Evolutionary conservation across 2,329 filamentous ascomycete genomes (phyloP), one percentile per base, ranked within the genome.

Genomic region (Colletotrichum tropicicola): DNA sequence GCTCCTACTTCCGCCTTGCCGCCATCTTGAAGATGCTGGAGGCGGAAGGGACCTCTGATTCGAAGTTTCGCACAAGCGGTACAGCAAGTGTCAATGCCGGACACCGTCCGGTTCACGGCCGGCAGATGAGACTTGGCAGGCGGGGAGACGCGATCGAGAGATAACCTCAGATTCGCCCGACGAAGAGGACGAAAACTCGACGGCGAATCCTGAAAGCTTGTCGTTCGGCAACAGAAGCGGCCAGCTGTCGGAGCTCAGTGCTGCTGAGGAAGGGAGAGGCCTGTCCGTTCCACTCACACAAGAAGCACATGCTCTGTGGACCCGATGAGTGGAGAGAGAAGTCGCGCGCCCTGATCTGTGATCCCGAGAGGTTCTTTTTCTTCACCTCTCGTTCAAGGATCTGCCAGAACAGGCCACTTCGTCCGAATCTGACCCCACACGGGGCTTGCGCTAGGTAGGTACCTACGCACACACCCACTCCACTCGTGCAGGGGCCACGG

Each of bases 71-170:
- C n/a, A n/a, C n/a, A n/a, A n/a, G 44, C 44, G 59, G 59, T 44
- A 43, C 43, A 55, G 58, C 43, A 47, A 9, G 27, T 35, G 19
- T 27, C 17, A 44, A 35, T 55, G 25, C 27, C 27, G 27, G 17
- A 30, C 25, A 17, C 10, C 23, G 23, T 13, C 35, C 21, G 52
- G 25, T 30, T 32, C 19, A 21, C 45, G 19, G 59, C 19, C 44
- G 59, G 59, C 59, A 62, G 52, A 62, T 57, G 52, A 37, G 52
- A 62, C 59, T 44, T 57, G 59, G 59, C 52, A 57, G 52, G 37
- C 43, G 43, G 59, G 52, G 37, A 52, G 25, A 49, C 3, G 35
- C 52, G 52, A 35, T 44, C 44, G 45, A 48, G n/a, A 21, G 47
- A 49, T n/a, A n/a, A n/a, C n/a, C n/a, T n/a, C n/a, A n/a, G n/a